Evolutionary conservation across 345 rosid genomes (phyloP).

Genomic region (Brassica rapa): DNA sequence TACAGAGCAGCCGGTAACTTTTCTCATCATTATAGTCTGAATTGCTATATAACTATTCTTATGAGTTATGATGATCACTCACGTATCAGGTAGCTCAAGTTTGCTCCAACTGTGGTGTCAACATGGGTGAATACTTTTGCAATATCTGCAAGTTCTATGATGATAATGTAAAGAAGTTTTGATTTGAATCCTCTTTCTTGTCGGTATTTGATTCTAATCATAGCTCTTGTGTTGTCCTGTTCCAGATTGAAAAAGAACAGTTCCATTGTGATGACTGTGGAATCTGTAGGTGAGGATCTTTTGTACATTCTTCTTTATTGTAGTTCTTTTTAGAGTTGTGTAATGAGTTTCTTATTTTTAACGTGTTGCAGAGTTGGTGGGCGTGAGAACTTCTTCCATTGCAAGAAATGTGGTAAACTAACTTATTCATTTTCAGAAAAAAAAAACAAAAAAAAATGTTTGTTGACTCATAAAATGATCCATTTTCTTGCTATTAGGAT

Average conservation of each 20-base stretch:
- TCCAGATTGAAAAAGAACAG: slow-evolving; percentile 70
- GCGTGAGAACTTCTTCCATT: slow-evolving; percentile 77
- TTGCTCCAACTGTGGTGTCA: slow-evolving; percentile 96
- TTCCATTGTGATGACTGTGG: slow-evolving; percentile 98
- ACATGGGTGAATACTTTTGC: slow-evolving; percentile 96
- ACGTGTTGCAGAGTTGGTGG: slow-evolving; percentile 75
- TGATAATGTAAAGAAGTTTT: slow-evolving; percentile 61
- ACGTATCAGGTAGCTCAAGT: slow-evolving; percentile 59
- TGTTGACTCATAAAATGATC: not conserved
- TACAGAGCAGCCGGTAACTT: slow-evolving; percentile 90
- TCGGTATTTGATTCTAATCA: not conserved
- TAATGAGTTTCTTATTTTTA: no score
- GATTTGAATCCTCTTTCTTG: not conserved
- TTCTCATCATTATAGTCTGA: slow-evolving; percentile 30
- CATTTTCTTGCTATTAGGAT: slow-evolving; percentile 49
- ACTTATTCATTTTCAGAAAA: not conserved
- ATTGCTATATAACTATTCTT: not conserved
- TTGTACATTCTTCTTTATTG: not conserved
- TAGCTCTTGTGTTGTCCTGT: not conserved
- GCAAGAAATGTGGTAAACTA: slow-evolving; percentile 84
- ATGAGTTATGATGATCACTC: slow-evolving; percentile 12
- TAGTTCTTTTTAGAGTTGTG: not conserved
- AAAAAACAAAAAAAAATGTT: not conserved
- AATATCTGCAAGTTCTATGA: slow-evolving; percentile 88
- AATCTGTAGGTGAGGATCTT: slow-evolving; percentile 69